These are phyloP conservation scores for Phialemonium atrogriseum DNA, from an alignment of 2,329 filamentous ascomycete genomes.

Conservation along the genomic window DNA sequence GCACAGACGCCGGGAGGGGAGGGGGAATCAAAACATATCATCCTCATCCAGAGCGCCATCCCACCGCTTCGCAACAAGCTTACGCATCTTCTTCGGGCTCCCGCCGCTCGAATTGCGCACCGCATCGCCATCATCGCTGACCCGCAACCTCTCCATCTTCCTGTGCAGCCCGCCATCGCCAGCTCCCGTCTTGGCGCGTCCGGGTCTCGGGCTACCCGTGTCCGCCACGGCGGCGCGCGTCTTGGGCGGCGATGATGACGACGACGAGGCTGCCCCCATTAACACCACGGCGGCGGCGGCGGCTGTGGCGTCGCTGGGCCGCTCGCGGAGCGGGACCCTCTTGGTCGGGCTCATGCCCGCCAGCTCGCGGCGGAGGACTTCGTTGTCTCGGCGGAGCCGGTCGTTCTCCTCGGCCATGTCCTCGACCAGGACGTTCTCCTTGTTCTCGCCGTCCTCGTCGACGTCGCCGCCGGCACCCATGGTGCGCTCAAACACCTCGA, in stretches of 20 bases:
- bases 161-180: slow-evolving; percentile 26
- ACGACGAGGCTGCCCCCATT: no score
- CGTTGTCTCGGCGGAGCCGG: slow-evolving; percentile 55
- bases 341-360: slow-evolving; percentile 55
- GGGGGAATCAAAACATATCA: slow-evolving; percentile 28
- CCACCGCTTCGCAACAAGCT: slow-evolving; percentile 39
- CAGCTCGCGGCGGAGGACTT: slow-evolving; percentile 58
- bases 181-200: slow-evolving; percentile 1
- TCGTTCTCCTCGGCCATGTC: slow-evolving; percentile 66
- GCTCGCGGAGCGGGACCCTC: slow-evolving; percentile 44
- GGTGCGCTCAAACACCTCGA: slow-evolving; percentile 48
- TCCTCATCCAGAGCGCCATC: slow-evolving; percentile 29
- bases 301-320: slow-evolving; percentile 20
- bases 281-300: no score
- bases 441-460: slow-evolving; percentile 40
- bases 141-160: slow-evolving; percentile 41
- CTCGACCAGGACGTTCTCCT: slow-evolving; percentile 55
- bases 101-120: slow-evolving; percentile 16
- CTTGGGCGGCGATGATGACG: slow-evolving; percentile 6
- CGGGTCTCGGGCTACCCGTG: slow-evolving; percentile 16
- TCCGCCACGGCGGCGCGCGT: slow-evolving; percentile 7
- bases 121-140: slow-evolving; percentile 28
- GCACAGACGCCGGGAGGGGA: no score
- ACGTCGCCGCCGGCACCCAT: slow-evolving; percentile 33
- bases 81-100: slow-evolving; percentile 47